Conservation (phyloP, 352 stramenopile species). For the Globisporangium camurandrum region DNA sequence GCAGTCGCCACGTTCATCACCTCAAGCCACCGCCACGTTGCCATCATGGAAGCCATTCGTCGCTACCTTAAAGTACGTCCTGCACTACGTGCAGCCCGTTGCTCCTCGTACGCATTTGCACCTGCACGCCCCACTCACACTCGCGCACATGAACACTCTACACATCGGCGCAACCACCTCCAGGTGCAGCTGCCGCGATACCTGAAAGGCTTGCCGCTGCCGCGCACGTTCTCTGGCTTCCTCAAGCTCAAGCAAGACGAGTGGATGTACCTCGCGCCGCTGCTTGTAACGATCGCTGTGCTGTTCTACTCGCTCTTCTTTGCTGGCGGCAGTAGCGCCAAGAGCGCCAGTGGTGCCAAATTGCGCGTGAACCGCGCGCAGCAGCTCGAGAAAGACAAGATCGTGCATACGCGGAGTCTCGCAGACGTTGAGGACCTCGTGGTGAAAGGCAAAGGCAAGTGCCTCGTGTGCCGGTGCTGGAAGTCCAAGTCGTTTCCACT, state of each 20-base stretch:
- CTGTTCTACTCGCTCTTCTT: conserved; percentile 66
- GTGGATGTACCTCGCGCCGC: conserved; percentile 77
- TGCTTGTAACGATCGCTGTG: conserved; percentile 69
- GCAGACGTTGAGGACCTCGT: conserved; percentile 76
- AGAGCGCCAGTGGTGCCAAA: conserved; percentile 32
- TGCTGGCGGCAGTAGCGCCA: conserved; percentile 30
- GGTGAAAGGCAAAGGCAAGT: conserved; percentile 72
- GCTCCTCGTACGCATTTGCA: not conserved
- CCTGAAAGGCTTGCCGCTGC: conserved; percentile 74
- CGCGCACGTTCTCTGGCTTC: conserved; percentile 75
- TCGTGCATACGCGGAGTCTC: conserved; percentile 58
- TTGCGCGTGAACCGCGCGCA: conserved; percentile 62
- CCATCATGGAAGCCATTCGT: conserved; percentile 72
- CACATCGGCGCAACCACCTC: not conserved
- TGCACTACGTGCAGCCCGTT: too few species aligned
- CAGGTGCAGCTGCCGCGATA: conserved; percentile 71
- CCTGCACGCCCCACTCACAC: not conserved
- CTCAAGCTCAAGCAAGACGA: conserved; percentile 82
- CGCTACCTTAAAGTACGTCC: conserved; percentile 75
- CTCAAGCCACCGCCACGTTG: too few species aligned
- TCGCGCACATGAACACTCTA: not conserved
- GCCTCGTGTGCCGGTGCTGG: conserved; percentile 78
- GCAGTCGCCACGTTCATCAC: too few species aligned
- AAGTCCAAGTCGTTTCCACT: conserved; percentile 87
- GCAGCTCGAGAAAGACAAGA: conserved; percentile 76